Base-by-base conservation (phyloP, 1,139 yeast species). In the Magnusiomyces magnusii region DNA sequence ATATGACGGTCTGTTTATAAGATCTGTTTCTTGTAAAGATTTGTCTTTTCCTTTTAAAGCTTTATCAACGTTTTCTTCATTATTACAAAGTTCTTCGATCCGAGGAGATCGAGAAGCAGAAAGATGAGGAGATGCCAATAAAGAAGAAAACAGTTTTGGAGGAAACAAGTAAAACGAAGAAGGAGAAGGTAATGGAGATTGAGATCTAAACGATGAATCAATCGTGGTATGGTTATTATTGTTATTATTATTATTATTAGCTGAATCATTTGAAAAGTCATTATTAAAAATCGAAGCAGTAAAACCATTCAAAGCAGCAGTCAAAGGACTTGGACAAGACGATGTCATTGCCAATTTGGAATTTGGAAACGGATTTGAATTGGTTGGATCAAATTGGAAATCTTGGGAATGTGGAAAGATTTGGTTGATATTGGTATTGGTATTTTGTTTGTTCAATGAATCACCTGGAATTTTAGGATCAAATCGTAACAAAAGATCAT, bases 51-150 rank as follows among this genome's bases (percentile, higher is more conserved):
- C 53, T 31, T 47, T n/a, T 21, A 19, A 9, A 55, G 25, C 52
- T 31, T 44, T 42, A 47, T 39, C 7, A 27, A 15, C 36, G 5
- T 24, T 7, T 5, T 47, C 51, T 15, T 50, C 53, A 27, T 31
- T 28, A 31, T 50, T 50, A 24, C 39, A 28, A 17, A 50, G 41
- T 23, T 50, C 53, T 31, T 50, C 41, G n/a, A 50, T 50, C 21
- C 53, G 53, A 17, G 53, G 53, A n/a, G 53, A 50, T 27, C 53
- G 53, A 10, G 31, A 17, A 19, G 49, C 10, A 10, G 49, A n/a
- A 44, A 44, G 13, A 5, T 21, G 49, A 19, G 49, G 49, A 23
- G 27, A 21, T 5, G 42, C 53, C 15, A 31, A n/a, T 21, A 34
- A 28, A 7, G 41, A 10, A 28, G 39, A 28, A 21, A 25, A 17